A percentile compares a stretch with the other conserved stretches of the same genome.
phyloP scores from a whole-genome alignment of 768 basidiomycete species.

The Leccinum sublutescens region DNA sequence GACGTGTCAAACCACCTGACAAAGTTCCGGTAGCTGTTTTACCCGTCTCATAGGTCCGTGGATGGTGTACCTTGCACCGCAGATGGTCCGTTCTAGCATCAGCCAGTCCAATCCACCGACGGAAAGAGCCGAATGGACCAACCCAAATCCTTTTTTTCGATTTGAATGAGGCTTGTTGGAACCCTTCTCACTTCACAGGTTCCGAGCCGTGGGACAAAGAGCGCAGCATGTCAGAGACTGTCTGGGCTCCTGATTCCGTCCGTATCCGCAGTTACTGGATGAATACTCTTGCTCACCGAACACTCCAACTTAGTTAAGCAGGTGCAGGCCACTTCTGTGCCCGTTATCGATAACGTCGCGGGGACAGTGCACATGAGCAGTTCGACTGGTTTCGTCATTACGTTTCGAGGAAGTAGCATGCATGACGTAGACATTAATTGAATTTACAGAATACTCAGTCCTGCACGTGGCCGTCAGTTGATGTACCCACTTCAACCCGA shows the following conservation, averaged over 20 bases:
- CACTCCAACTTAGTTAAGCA: not conserved
- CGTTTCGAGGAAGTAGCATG: not conserved
- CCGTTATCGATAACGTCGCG: slow-evolving; percentile 5
- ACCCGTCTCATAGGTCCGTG: not conserved
- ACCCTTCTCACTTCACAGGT: slow-evolving; percentile 9
- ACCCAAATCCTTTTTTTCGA: slow-evolving; percentile 1
- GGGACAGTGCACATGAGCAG: not conserved
- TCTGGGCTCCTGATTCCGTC: slow-evolving; percentile 1
- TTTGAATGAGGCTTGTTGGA: not conserved
- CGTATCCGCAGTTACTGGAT: not conserved
- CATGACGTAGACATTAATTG: slow-evolving; percentile 6
- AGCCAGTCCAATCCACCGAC: slow-evolving; percentile 1
- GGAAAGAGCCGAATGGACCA: not conserved
- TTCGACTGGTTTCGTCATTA: not conserved
- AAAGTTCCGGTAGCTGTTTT: not conserved
- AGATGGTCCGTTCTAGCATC: slow-evolving; percentile 2
- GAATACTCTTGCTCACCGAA: not conserved
- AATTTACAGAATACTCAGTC: slow-evolving; percentile 27
- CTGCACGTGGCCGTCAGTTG: slow-evolving; percentile 20
- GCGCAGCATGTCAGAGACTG: not conserved
- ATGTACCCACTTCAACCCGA: not conserved
- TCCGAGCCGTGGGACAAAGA: slow-evolving; percentile 4
- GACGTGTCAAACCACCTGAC: not conserved
- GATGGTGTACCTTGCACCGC: slow-evolving; percentile 3
- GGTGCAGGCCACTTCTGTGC: not conserved